phyloP scores from a whole-genome alignment of 306 rosid species.

The Vigna angularis region DNA sequence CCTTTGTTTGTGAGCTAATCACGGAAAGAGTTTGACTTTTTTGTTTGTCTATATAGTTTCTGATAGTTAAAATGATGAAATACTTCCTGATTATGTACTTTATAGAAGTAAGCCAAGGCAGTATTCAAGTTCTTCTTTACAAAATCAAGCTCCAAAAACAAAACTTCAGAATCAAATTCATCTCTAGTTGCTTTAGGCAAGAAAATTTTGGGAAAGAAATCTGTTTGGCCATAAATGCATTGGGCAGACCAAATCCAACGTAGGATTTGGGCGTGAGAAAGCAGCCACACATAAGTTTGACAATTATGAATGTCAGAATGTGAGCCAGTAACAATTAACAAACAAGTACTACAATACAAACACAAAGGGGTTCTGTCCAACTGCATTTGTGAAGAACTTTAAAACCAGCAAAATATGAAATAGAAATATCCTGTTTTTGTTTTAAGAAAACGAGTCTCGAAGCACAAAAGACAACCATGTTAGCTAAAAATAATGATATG shows the following conservation, averaged over 20 bases:
- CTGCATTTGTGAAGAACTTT: not conserved
- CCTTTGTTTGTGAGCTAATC: too few species aligned
- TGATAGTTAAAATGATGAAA: too few species aligned
- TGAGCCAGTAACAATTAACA: not conserved
- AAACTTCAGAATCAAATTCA: too few species aligned
- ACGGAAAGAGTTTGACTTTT: too few species aligned
- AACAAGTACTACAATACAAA: not conserved
- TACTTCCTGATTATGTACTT: too few species aligned
- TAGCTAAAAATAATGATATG: not conserved
- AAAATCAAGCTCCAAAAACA: too few species aligned
- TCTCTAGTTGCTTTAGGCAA: too few species aligned
- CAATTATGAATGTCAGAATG: slow-evolving; percentile 30
- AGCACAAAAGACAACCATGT: not conserved
- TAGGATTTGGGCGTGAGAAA: slow-evolving; percentile 82
- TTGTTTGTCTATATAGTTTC: too few species aligned
- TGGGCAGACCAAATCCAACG: slow-evolving; percentile 65
- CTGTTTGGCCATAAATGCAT: not conserved
- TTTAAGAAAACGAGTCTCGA: not conserved
- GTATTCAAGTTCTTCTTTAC: too few species aligned
- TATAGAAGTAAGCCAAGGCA: too few species aligned
- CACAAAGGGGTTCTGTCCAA: too few species aligned
- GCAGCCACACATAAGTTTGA: slow-evolving; percentile 57
- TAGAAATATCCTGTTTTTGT: not conserved
- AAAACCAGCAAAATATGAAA: not conserved
- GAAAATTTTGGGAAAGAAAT: slow-evolving; percentile 36